Evolutionary conservation across 2,329 filamentous ascomycete genomes (phyloP).

Genomic region (Botrytis hyacinthi): DNA sequence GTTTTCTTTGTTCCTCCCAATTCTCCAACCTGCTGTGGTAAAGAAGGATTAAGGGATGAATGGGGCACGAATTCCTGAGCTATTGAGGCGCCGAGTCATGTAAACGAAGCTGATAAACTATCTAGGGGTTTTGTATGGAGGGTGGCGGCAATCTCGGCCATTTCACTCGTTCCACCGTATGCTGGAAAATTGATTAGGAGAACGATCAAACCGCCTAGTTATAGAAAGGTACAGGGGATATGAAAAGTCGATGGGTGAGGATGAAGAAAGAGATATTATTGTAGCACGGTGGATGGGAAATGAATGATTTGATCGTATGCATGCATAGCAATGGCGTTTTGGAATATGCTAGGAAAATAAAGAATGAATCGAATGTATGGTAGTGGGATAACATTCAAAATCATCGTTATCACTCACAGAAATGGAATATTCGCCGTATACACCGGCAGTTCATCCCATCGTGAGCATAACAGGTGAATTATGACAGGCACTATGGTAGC

Average conservation of each 20-base stretch:
- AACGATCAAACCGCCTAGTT: constrained; percentile 87
- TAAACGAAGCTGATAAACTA: not conserved
- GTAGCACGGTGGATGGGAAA: not conserved
- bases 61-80: not conserved
- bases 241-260: not conserved
- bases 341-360: not conserved
- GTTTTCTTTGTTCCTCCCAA: constrained; percentile 36
- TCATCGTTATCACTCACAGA: not conserved
- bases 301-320: not conserved
- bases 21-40: not conserved
- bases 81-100: not conserved
- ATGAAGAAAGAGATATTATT: not conserved
- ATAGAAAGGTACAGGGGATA: constrained; percentile 82
- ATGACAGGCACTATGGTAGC: not conserved
- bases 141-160: constrained; percentile 72
- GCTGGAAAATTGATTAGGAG: constrained; percentile 80
- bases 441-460: not conserved
- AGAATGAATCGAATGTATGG: not conserved
- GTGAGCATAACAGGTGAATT: not conserved
- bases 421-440: not conserved
- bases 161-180: constrained; percentile 84
- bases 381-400: not conserved
- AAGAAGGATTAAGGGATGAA: not conserved
- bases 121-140: constrained; percentile 82
- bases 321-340: constrained; percentile 12